Percentiles rank a stretch among this genome's conserved stretches.
These are phyloP conservation scores for Gastrodia elata DNA, from an alignment of 106 monocot species.

Conservation along the genomic window DNA sequence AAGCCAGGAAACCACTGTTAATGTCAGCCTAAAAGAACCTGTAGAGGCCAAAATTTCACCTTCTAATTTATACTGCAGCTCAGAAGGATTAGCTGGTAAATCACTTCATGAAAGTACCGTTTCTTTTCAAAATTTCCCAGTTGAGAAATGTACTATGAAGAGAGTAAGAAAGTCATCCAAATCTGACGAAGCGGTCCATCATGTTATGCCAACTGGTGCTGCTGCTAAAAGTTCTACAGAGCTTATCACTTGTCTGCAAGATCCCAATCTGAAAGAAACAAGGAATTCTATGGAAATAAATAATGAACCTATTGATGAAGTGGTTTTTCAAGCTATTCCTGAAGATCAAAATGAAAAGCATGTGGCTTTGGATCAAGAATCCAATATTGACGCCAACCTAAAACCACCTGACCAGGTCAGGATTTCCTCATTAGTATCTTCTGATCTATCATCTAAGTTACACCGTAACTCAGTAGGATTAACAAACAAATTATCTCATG, in stretches of 20 bases:
- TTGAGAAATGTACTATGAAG: neutral
- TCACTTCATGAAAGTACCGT: neutral
- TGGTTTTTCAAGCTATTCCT: neutral
- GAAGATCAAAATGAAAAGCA: neutral
- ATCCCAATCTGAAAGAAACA: neutral
- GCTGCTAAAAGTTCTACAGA: too few relatives aligned
- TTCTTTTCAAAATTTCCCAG: neutral
- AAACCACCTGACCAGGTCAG: neutral
- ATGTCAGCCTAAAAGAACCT: slow-evolving; percentile 1
- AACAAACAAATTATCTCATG: neutral
- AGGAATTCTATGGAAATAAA: slow-evolving; percentile 4
- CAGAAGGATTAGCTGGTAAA: neutral
- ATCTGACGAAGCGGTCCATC: neutral
- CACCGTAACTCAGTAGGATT: too few relatives aligned
- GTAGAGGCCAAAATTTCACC: neutral
- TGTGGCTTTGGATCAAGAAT: neutral
- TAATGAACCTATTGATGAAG: neutral
- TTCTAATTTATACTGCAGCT: neutral
- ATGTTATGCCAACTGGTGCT: neutral
- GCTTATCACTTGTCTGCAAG: too few relatives aligned
- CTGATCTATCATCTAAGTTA: neutral
- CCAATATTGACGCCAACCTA: neutral
- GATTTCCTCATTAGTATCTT: neutral
- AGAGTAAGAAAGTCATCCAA: neutral
- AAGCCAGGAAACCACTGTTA: neutral